A percentile compares a stretch with the other conserved stretches of the same genome.
Conservation (phyloP, 2,329 filamentous ascomycete genomes). For the Apiospora arundinis region DNA sequence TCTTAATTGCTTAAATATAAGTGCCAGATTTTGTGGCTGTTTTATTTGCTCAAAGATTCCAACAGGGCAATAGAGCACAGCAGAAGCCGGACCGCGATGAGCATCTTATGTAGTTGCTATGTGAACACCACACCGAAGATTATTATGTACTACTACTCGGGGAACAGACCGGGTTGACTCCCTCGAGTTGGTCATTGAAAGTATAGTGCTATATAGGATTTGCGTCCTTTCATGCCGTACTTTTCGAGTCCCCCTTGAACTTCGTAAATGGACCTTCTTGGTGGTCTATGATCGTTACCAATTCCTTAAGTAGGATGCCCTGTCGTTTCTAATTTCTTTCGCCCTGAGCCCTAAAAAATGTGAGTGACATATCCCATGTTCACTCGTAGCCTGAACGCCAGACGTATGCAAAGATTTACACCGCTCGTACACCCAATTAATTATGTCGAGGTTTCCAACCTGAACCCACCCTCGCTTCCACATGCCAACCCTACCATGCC, state of each 20-base stretch:
- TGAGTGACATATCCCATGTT: slow-evolving; percentile 11
- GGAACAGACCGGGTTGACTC: slow-evolving; percentile 5
- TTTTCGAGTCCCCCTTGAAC: slow-evolving; percentile 6
- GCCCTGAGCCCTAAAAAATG: not conserved
- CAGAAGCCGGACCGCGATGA: too few species aligned
- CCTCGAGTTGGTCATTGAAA: slow-evolving; percentile 3
- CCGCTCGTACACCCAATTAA: slow-evolving; percentile 3
- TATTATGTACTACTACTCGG: slow-evolving; percentile 13
- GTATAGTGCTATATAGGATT: slow-evolving; percentile 11
- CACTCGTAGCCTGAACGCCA: slow-evolving; percentile 14
- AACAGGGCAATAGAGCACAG: too few species aligned
- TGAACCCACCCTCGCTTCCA: not conserved
- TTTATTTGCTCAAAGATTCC: too few species aligned
- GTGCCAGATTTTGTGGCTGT: too few species aligned
- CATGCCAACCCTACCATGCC: slow-evolving; percentile 3
- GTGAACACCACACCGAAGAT: slow-evolving; percentile 6
- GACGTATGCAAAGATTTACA: slow-evolving; percentile 14
- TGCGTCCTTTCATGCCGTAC: not conserved
- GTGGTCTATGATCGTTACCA: slow-evolving; percentile 15
- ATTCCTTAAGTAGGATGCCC: slow-evolving; percentile 8
- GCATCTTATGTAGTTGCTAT: not conserved
- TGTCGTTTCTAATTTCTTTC: slow-evolving; percentile 18
- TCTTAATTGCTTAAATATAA: not conserved
- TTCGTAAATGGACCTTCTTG: slow-evolving; percentile 5
- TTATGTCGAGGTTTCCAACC: not conserved